Conservation (phyloP, 495 filamentous ascomycete genomes). For the Aspergillus nanangensis region DNA sequence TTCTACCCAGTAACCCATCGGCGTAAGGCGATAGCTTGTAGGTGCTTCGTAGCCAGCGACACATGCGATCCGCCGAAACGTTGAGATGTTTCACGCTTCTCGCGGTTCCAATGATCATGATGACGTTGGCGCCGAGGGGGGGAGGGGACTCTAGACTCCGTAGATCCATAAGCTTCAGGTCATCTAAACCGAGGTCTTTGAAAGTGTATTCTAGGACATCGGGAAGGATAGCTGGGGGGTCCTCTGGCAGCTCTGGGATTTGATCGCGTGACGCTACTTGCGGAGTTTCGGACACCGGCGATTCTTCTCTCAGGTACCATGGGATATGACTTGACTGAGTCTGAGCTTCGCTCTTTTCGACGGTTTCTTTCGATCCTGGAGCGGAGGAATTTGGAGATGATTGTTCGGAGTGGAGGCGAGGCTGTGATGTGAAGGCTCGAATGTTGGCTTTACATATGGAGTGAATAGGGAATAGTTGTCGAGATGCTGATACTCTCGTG, state of each 20-base stretch:
- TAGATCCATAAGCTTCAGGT: constrained; percentile 73
- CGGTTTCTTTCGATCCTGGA: constrained; percentile 3
- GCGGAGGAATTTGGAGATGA: constrained; percentile 10
- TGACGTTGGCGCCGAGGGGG: constrained; percentile 76
- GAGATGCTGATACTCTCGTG: constrained; percentile 18
- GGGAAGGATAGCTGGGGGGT: constrained; percentile 67
- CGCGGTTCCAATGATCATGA: constrained; percentile 93
- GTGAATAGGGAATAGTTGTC: constrained; percentile 12
- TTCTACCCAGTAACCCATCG: constrained; percentile 83
- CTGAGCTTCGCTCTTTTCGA: constrained; percentile 5
- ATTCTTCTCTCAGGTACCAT: constrained; percentile 84
- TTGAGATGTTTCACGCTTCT: constrained; percentile 91
- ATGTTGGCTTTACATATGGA: constrained; percentile 11
- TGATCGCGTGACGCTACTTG: constrained; percentile 56
- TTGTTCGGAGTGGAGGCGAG: constrained; percentile 17
- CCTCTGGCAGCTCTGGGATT: constrained; percentile 70
- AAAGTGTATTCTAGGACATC: constrained; percentile 73
- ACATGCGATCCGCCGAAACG: constrained; percentile 83
- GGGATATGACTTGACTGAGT: constrained; percentile 41
- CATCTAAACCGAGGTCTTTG: constrained; percentile 77
- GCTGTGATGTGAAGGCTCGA: constrained; percentile 23
- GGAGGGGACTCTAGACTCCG: constrained; percentile 79
- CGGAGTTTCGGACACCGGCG: constrained; percentile 36
- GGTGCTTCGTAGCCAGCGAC: constrained; percentile 74
- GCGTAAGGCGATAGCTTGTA: constrained; percentile 70